Evolutionary conservation across 768 basidiomycete species (phyloP), one percentile per base, ranked within the genome.

Genomic region (Kondoa malvinella): DNA sequence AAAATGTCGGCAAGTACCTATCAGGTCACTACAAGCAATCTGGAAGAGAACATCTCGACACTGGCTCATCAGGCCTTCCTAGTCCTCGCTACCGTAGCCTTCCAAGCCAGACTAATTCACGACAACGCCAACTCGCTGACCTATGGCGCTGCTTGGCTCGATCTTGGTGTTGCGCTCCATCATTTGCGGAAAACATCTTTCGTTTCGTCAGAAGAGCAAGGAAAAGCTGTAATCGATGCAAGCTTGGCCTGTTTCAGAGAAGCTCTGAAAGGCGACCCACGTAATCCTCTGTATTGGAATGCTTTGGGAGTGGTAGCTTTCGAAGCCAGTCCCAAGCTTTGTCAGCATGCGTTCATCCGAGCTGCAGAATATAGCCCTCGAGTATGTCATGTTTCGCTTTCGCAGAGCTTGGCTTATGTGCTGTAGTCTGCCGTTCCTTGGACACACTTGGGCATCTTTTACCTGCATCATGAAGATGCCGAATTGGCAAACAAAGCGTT

Each of bases 291-390:
- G 16, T 87, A 87, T 73, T 99, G 95, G 95, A 82, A 83, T 70
- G 84, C 88, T 1, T 78, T 97, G 31, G 95, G 88, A 0, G 83
- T 85, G 71, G 80, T 86, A 17, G 80, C 85, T 68, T 87, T 90
- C 73, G 73, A 81, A 4, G 79, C 78, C 16, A 84, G 87, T 57
- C 82, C 87, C 0, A 86, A 84, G 72, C 80, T 84, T 0, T 86
- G 89, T 1, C 94, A 99, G 76, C 91, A 97, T 78, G 87, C 89
- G 2, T 95, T 89, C 73, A 85, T 96, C 74, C 87, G 84, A 68
- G 87, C 92, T 2, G 77, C 97, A 59, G 92, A 96, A 72, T 79
- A 88, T 50, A 86, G 96, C 75, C 77, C 83, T 0, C 94, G 94
- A 81, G 89, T 88, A 70, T 60, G 79, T 76, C 40, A 31, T 25